Percentiles rank a stretch among this genome's conserved stretches.
phyloP scores from a whole-genome alignment of 2,329 filamentous ascomycete species.

The Colletotrichum simmondsii region DNA sequence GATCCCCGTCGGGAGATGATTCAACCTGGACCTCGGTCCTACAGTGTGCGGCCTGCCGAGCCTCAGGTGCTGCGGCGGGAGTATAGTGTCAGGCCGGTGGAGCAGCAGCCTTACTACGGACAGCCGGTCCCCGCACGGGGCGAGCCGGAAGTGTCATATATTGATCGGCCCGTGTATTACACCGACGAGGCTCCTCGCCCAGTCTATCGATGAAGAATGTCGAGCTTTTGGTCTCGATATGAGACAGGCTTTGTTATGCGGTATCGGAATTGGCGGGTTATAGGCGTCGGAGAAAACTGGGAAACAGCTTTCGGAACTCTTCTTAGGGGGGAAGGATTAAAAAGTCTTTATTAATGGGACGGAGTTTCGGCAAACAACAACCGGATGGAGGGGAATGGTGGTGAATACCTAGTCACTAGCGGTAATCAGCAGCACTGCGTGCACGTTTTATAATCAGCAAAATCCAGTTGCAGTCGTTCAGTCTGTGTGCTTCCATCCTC shows the following conservation, averaged over 20 bases:
- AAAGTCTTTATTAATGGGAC: not conserved
- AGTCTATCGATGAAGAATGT: slow-evolving; percentile 44
- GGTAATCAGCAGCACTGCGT: not conserved
- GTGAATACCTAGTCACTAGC: not conserved
- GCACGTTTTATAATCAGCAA: not conserved
- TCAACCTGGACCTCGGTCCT: slow-evolving; percentile 41
- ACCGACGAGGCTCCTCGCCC: slow-evolving; percentile 51
- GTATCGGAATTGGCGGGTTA: not conserved
- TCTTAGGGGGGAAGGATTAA: not conserved
- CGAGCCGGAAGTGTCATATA: slow-evolving; percentile 55
- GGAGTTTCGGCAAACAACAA: slow-evolving; percentile 6
- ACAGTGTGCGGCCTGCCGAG: slow-evolving; percentile 46
- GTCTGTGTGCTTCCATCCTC: not conserved
- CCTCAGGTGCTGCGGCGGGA: slow-evolving; percentile 45
- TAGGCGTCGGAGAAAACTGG: not conserved
- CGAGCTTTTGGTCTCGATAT: not conserved
- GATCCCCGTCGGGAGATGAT: slow-evolving; percentile 49
- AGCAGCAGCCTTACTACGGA: slow-evolving; percentile 53
- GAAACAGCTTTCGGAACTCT: not conserved
- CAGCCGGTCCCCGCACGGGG: slow-evolving; percentile 40
- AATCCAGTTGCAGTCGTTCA: not conserved
- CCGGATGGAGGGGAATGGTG: not conserved
- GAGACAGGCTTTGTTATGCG: not conserved
- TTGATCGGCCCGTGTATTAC: slow-evolving; percentile 59
- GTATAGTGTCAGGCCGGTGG: slow-evolving; percentile 55